Base-by-base conservation (phyloP, 2,329 filamentous ascomycete species). In the Stenocarpella maydis region DNA sequence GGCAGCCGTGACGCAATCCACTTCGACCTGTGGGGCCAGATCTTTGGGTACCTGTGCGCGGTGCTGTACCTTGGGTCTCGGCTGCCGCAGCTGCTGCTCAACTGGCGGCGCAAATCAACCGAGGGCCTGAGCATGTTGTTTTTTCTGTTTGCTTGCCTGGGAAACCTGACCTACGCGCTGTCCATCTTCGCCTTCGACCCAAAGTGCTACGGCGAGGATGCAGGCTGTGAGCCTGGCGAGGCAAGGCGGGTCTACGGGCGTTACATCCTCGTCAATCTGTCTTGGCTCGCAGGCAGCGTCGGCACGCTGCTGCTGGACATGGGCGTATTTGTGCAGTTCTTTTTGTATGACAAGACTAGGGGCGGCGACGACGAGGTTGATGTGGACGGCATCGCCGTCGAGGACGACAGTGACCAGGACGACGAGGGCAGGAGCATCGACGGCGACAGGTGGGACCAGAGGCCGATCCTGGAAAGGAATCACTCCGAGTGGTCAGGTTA, bases 81-180 rank as follows among this genome's bases (percentile, higher is more conserved):
- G 10, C 81, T 98, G 8, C 96, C 96, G 0, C 96, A 99, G 82
- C 85, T 99, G 1, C 85, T 98, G 9, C 88, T 98, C 65, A 99
- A 98, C 80, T 97, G 93, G 83, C 89, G 93, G 24, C 91, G 96
- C 72, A 97, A 97, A 82, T 95, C 91, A 52, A 98, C 95, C 1
- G 95, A 98, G 68, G 96, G 96, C 4, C 91, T 99, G 24, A 95
- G 92, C 73, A 90, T 98, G 82, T 86, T 98, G 14, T 99, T 98
- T 82, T 98, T 98, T 83, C 84, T 98, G 26, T 98, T 99, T 78
- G 96, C 96, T 5, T 98, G 95, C 77, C 88, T 98, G 7, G 96
- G 96, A 2, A 99, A 99, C 78, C 80, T 97, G 73, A 98, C 95
- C 0, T 98, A 97, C 76, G 95, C 98, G 21, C 83, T 97, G 45